Conservation (phyloP, 108 stramenopile genomes). For the Nitzschia sp. region DNA sequence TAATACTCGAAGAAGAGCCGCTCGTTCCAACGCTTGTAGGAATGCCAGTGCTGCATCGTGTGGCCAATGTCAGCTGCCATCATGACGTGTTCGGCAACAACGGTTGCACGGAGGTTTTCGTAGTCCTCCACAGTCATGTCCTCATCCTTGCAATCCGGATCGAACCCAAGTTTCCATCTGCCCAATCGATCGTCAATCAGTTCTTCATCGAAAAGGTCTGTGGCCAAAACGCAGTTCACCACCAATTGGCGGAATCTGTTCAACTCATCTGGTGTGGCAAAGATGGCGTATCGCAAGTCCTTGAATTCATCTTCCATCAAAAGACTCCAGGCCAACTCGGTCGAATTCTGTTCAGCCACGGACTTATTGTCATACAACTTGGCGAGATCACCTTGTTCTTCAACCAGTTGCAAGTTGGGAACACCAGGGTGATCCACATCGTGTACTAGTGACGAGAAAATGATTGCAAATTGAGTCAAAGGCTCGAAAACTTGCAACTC, state of each 20-base stretch:
- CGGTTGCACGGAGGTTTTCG: constrained; percentile 16
- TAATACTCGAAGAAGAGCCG: constrained; percentile 45
- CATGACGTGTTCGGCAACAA: constrained; percentile 14
- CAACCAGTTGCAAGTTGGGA: constrained; percentile 45
- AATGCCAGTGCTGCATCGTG: constrained; percentile 21
- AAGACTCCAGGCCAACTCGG: constrained; percentile 25
- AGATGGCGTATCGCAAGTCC: constrained; percentile 27
- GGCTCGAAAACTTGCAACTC: constrained; percentile 34
- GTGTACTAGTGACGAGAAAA: constrained; percentile 31
- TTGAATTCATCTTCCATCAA: constrained; percentile 34
- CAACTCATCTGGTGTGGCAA: constrained; percentile 19
- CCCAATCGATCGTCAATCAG: constrained; percentile 17
- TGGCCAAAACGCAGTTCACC: constrained; percentile 34
- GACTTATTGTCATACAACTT: constrained; percentile 36
- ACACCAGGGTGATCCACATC: constrained; percentile 36
- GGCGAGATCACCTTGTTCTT: constrained; percentile 31
- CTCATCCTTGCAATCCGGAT: neutral
- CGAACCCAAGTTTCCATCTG: constrained; percentile 44
- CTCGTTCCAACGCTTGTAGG: constrained; percentile 43
- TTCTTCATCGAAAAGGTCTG: constrained; percentile 42
- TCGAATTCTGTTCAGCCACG: constrained; percentile 41
- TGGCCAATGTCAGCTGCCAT: constrained; percentile 19
- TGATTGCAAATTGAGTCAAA: constrained; percentile 21
- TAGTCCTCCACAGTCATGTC: constrained; percentile 4
- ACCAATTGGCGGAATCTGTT: constrained; percentile 30